Conservation (phyloP, 1,284 basidiomycete species). For the Entoloma clypeatum region DNA sequence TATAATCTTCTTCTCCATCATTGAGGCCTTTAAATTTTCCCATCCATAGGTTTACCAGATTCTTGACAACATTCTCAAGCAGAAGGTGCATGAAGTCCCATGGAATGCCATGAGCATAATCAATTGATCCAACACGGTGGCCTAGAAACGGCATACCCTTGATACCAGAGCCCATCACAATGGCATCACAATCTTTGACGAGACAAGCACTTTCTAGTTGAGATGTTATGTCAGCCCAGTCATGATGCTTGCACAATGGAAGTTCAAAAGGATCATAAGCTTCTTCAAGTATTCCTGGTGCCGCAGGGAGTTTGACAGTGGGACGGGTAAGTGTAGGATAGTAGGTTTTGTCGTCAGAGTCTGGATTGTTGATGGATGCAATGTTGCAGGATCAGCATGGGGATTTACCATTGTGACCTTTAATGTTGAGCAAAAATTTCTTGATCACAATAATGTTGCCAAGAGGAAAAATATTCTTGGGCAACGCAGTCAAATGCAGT, state of each 20-base stretch:
- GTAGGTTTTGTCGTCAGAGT: constrained; percentile 18
- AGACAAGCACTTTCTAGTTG: constrained; percentile 32
- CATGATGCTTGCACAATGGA: constrained; percentile 37
- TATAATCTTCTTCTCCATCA: constrained; percentile 29
- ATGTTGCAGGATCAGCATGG: constrained; percentile 46
- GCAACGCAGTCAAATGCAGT: constrained; percentile 29
- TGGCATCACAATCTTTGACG: constrained; percentile 17
- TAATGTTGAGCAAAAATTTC: constrained; percentile 43
- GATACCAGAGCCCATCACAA: constrained; percentile 36
- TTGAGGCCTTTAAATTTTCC: constrained; percentile 37
- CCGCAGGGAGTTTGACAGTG: constrained; percentile 4
- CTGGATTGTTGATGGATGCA: constrained; percentile 28
- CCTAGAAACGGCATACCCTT: constrained; percentile 39
- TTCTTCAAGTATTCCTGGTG: not conserved
- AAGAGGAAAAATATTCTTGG: constrained; percentile 31
- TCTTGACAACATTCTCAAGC: constrained; percentile 39
- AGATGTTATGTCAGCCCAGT: constrained; percentile 24
- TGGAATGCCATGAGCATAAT: constrained; percentile 39
- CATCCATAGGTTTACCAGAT: constrained; percentile 39
- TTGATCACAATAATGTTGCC: constrained; percentile 46
- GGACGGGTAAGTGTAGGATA: constrained; percentile 36
- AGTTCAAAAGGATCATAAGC: constrained; percentile 34
- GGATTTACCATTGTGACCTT: constrained; percentile 40
- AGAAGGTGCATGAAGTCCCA: constrained; percentile 49
- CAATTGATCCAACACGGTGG: constrained; percentile 30